Evolutionary conservation across 78 protist genomes (phyloP), one percentile per base, ranked within the genome.

Genomic region (Dictyostelium discoideum): DNA sequence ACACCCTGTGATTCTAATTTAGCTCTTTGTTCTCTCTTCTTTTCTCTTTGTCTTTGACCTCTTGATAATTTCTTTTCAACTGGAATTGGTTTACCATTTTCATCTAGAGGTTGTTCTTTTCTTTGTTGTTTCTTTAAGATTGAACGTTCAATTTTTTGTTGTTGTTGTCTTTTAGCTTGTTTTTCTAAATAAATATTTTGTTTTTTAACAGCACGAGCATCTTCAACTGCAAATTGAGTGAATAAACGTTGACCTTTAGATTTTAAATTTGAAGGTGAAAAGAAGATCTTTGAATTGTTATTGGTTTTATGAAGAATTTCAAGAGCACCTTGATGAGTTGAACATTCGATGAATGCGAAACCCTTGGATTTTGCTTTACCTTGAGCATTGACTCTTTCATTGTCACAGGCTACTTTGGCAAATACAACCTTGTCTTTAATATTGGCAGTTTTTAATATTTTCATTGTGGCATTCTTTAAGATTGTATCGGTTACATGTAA

Each of bases 1-100:
- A 84, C 63, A 84, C 87, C 87, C 63, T 84, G 29, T 32, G 44
- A 13, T 63, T 54, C 78, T 26, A 84, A 84, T 60, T 60, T 37
- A 14, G 0, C 29, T 82, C 85, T 80, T 57, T 24, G 1, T 16
- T 20, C 14, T 57, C 95, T 82, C 39, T 72, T 90, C 88, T 90
- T 90, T 72, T 82, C 83, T 60, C 95, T 82, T 82, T 90, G 95
- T 85, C 60, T 90, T 13, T 57, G 65, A 54, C 95, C 95, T 54
- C 95, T 40, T 44, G 77, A 24, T 42, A 39, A 22, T 81, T 60
- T 50, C 29, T 89, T 60, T 3, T 48, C 94, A 2, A 3, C 73
- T 42, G 65, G n/a, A 29, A 29, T 20, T 37, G 14, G 22, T 63
- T 84, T 2, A 65, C 20, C 29, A 44, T 39, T 5, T 18, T 44